Evolutionary conservation across 306 rosid species (phyloP), one percentile per base, ranked within the genome.

Genomic region (Inga leiocalycina): DNA sequence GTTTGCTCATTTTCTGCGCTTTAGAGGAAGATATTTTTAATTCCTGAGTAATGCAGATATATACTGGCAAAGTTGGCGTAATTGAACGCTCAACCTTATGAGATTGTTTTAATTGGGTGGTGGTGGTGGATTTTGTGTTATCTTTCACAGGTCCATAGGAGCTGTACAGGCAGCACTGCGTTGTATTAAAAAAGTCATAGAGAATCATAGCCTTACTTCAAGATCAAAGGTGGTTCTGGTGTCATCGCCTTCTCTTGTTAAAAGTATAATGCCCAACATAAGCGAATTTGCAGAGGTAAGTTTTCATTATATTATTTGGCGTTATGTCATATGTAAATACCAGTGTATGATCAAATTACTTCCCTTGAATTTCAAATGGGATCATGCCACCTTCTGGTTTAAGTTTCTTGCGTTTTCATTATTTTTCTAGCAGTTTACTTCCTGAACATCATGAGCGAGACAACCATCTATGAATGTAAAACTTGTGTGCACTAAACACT

Each of bases 251-350:
- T 87, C 97, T 54, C 89, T 92, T 52, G 81, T 92, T 46, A 89
- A 81, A 84, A 87, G 90, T 86, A 88, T 91, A 76, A 49, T 75
- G 46, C 91, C 90, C 11, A 84, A 85, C 82, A 83, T 96, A 69
- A 88, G 91, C 77, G 90, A 89, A 85, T 91, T 94, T 86, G 97
- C 98, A 0, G 95, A 96, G 99, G 99, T 94, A 88, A 74, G 46
- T 76, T 78, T 70, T 73, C 74, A 81, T 69, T 81, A 67, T 80
- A 65, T 70, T 72, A 56, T 57, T 39, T 68, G 43, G 24, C 32
- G 41, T 41, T 57, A 52, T 70, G 61, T 77, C 54, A 35, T 67
- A 68, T 80, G 71, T 35, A 43, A 16, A 69, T 80, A 66, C 32
- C 52, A 1, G 48, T 32, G 41, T 34, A 56, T 66, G 35, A 54